phyloP scores from a whole-genome alignment of 352 stramenopile genomes.

The Phytophthora podocarpi region DNA sequence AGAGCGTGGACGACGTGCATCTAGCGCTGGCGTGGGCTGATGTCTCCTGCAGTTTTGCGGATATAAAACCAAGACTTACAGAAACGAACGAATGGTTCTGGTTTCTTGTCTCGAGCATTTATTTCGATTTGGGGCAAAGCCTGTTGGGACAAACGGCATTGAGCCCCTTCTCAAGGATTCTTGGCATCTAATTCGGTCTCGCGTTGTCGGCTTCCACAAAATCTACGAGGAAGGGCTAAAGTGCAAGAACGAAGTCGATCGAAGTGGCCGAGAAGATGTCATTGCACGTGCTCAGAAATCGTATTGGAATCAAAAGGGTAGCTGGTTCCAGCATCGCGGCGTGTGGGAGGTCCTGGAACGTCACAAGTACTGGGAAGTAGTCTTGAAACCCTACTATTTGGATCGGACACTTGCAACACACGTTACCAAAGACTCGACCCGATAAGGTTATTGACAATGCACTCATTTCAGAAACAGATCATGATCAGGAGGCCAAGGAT shows the following conservation, averaged over 20 bases:
- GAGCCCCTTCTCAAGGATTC: background rate
- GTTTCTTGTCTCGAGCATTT: conserved; percentile 11
- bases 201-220: conserved; percentile 2
- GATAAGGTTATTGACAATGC: too few species aligned
- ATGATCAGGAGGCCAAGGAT: too few species aligned
- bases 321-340: conserved; percentile 14
- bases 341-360: conserved; percentile 15
- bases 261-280: background rate
- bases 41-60: conserved; percentile 10
- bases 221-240: conserved; percentile 1
- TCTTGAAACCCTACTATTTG: conserved; percentile 8
- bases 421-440: too few species aligned
- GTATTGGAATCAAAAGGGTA: background rate
- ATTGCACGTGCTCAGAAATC: background rate
- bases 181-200: background rate
- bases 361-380: conserved; percentile 5
- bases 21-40: conserved; percentile 14
- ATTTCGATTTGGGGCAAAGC: conserved; percentile 2
- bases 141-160: background rate
- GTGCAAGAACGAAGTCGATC: too few species aligned
- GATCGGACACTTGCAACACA: too few species aligned
- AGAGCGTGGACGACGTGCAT: background rate
- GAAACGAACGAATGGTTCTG: conserved; percentile 19
- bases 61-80: background rate
- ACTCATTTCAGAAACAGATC: too few species aligned